These are phyloP conservation scores for Ogataea ramenticola DNA, from an alignment of 805 yeast genomes.

Conservation along the genomic window DNA sequence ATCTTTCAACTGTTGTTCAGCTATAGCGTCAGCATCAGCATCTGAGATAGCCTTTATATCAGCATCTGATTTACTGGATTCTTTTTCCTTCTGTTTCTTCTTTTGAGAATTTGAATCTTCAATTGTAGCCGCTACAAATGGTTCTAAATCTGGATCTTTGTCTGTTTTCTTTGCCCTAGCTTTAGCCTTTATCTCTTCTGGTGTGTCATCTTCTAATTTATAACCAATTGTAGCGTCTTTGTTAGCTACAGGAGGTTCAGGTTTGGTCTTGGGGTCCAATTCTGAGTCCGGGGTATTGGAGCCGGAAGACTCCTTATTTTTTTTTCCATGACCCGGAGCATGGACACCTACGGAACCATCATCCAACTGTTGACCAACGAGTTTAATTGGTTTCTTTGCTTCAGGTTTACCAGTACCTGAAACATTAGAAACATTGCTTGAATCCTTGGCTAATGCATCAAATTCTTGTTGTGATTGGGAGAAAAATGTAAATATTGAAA, in stretches of 20 bases:
- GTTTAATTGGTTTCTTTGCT: background rate
- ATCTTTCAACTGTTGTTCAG: conserved; percentile 31
- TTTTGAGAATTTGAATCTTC: too few species aligned
- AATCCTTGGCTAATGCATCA: too few species aligned
- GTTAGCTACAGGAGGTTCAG: too few species aligned
- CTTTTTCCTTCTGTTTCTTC: too few species aligned
- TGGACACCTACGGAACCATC: background rate
- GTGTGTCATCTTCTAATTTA: background rate
- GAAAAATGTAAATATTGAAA: too few species aligned
- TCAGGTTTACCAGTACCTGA: too few species aligned
- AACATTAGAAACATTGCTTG: too few species aligned
- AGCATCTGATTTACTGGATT: background rate
- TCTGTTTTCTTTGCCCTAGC: background rate
- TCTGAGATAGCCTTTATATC: background rate
- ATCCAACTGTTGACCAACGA: background rate
- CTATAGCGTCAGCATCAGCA: background rate
- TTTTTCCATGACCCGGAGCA: background rate
- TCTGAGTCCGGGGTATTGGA: too few species aligned
- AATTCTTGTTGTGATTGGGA: too few species aligned
- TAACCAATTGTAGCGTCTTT: background rate
- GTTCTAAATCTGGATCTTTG: background rate
- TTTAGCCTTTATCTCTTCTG: background rate
- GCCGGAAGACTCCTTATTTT: too few species aligned
- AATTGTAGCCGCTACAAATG: background rate
- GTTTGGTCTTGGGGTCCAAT: too few species aligned